Evolutionary conservation across 768 basidiomycete species (phyloP).

Genomic region (Glaciozyma antarctica): DNA sequence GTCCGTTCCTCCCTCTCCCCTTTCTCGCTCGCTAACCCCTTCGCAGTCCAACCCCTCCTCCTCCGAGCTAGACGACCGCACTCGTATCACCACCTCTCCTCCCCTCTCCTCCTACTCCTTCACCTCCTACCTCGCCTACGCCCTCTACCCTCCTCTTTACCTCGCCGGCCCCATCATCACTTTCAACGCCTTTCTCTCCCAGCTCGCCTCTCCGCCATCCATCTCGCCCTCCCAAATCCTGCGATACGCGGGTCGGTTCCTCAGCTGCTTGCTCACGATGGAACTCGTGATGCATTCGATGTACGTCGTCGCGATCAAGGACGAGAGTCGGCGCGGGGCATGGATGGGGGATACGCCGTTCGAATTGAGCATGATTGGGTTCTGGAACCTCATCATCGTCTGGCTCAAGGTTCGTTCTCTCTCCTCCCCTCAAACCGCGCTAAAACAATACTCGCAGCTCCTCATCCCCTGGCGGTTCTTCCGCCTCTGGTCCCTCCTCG

Average conservation of each 20-base stretch:
- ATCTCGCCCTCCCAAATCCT: slow-evolving; percentile 44
- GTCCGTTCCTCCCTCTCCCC: not conserved
- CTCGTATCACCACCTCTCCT: slow-evolving; percentile 53
- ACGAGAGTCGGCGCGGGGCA: slow-evolving; percentile 38
- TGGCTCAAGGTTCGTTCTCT: slow-evolving; percentile 73
- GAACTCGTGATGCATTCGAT: slow-evolving; percentile 85
- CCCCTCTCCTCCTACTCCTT: slow-evolving; percentile 55
- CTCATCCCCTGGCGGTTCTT: slow-evolving; percentile 95
- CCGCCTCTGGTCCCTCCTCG: slow-evolving; percentile 79
- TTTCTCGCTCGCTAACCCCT: not conserved
- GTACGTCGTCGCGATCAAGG: slow-evolving; percentile 95
- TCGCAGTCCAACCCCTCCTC: not conserved
- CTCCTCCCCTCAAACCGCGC: not conserved
- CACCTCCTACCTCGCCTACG: slow-evolving; percentile 67
- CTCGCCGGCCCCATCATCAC: slow-evolving; percentile 93
- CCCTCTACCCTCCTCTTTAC: slow-evolving; percentile 86
- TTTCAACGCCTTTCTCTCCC: slow-evolving; percentile 90
- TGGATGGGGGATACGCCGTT: slow-evolving; percentile 71
- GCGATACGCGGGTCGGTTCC: slow-evolving; percentile 60
- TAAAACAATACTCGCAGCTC: slow-evolving; percentile 48
- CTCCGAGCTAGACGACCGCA: slow-evolving; percentile 46
- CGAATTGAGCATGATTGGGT: slow-evolving; percentile 82
- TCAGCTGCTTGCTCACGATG: slow-evolving; percentile 67
- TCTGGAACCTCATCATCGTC: slow-evolving; percentile 91
- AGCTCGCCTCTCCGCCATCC: slow-evolving; percentile 50